Base-by-base conservation (phyloP, 768 basidiomycete genomes). In the Termitomyces sp. region DNA sequence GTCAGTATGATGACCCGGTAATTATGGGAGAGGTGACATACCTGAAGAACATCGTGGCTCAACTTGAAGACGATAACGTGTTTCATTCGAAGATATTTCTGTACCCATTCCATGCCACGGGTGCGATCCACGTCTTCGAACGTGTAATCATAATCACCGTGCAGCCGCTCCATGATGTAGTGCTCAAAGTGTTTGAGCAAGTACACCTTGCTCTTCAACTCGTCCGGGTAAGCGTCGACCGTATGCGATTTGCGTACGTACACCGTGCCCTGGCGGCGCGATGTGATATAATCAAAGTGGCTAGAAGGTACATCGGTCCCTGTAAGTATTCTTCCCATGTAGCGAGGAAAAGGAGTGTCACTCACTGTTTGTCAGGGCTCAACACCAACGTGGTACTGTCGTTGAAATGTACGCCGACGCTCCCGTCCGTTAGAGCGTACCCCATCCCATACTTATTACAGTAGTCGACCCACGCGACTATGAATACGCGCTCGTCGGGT, bases 381-480 rank as follows among this genome's bases (percentile, higher is more conserved):
- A 98, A 74, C 32, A 97, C 82, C 60, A 97, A 68, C 30, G 82
- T 88, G 16, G 94, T 92, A 67, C 89, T 93, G 69, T 99, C 97
- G 65, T 98, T 98, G 75, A 97, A 99, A 72, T 98, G 87, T 21
- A 98, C 92, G 5, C 94, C 93, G 45, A 98, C 87, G 21, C 90
- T 89, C 3, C 96, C 94, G 66, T 99, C 94, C 19, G 94, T 96
- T 66, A 98, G 76, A 3, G 94, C 93, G 69, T 97, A 98, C 1
- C 96, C 97, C 91, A 98, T 98, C n/a, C 96, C 97, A 71, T 98
- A 99, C 77, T 98, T 98, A 72, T 94, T 92, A 69, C 93, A 96
- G 67, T 98, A 98, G 70, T 98, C 97, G 41, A 98, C 89, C 97
- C 97, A 98, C n/a, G 91, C 91, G 3, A 90, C 91, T 60, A 99